phyloP scores from a whole-genome alignment of 805 yeast genomes.

The Tetrapisispora namnaoensis region DNA sequence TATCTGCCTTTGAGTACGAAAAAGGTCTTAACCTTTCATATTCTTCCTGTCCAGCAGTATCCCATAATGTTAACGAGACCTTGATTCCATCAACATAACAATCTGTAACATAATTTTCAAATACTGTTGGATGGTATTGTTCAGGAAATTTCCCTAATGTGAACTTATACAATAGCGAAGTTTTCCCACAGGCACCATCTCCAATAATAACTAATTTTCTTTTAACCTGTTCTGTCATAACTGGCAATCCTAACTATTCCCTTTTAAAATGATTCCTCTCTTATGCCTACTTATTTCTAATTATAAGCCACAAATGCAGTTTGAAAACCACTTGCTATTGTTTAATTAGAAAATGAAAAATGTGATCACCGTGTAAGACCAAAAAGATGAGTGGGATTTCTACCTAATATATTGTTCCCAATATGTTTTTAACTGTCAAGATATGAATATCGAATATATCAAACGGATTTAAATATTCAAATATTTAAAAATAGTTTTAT shows the following conservation, averaged over 20 bases:
- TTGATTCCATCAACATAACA: conserved; percentile 91
- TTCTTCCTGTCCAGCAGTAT: conserved; percentile 95
- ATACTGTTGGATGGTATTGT: conserved; percentile 88
- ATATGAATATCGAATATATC: too few relatives aligned
- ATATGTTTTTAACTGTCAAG: too few relatives aligned
- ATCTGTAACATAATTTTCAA: conserved; percentile 89
- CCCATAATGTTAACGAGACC: conserved; percentile 85
- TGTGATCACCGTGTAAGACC: too few relatives aligned
- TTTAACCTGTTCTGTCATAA: conserved; percentile 28
- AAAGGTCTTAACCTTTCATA: conserved; percentile 83
- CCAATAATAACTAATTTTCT: conserved; percentile 86
- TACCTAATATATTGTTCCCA: too few relatives aligned
- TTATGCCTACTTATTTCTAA: too few relatives aligned
- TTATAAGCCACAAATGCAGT: too few relatives aligned
- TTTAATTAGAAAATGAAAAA: too few relatives aligned
- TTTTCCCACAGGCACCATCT: conserved; percentile 93
- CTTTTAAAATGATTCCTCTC: too few relatives aligned
- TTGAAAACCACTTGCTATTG: too few relatives aligned
- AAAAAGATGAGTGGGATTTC: too few relatives aligned
- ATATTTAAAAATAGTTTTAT: too few relatives aligned
- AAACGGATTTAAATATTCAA: too few relatives aligned
- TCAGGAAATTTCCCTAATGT: conserved; percentile 89
- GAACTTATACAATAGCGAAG: conserved; percentile 82
- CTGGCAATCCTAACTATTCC: background rate
- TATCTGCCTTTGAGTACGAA: conserved; percentile 80